Evolutionary conservation across 1,284 basidiomycete species (phyloP), one percentile per base, ranked within the genome.

Genomic region (Moniliella sp.): DNA sequence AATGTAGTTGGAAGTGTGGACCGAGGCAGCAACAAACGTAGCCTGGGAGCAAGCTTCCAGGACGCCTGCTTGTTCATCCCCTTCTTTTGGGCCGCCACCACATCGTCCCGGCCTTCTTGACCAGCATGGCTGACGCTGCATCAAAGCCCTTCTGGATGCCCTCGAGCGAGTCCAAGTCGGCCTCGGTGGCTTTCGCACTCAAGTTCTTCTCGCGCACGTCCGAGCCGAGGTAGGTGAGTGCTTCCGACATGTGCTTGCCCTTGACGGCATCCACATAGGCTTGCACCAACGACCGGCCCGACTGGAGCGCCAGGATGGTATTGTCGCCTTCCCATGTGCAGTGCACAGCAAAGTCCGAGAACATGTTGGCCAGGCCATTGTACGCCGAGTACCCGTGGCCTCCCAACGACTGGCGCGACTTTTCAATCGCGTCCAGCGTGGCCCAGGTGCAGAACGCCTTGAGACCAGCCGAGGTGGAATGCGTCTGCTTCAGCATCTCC

Each of bases 391-490:
- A 71, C 4, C 69, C 69, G 48, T 70, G 69, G 4, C 69, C 69
- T 40, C 69, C 69, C 35, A 65, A 66, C n/a, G 65, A 55, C 55
- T 69, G 64, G 31, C 69, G 57, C 39, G 67, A 68, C 34, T 65
- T 67, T 47, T 70, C 69, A 33, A 71, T 70, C 12, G 67, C 66
- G 40, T 69, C 66, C 29, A 71, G 61, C 29, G 65, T 67, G 5
- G 63, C 63, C 69, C 69, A 71, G 19, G 69, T 70, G 51, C 68
- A 71, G 62, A 70, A 70, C 11, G 69, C 69, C 61, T 71, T 71
- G 33, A 71, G 58, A 18, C 69, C 69, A 2, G 69, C 67, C 16
- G 66, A 67, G 3, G 69, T 69, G 2, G 68, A 65, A 47, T 71
- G 69, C 2, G 67, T 69, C 53, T 70, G 68, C 57, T 70, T 70